These are phyloP conservation scores for Saturnispora hagleri DNA, from an alignment of 805 yeast genomes.

Conservation along the genomic window DNA sequence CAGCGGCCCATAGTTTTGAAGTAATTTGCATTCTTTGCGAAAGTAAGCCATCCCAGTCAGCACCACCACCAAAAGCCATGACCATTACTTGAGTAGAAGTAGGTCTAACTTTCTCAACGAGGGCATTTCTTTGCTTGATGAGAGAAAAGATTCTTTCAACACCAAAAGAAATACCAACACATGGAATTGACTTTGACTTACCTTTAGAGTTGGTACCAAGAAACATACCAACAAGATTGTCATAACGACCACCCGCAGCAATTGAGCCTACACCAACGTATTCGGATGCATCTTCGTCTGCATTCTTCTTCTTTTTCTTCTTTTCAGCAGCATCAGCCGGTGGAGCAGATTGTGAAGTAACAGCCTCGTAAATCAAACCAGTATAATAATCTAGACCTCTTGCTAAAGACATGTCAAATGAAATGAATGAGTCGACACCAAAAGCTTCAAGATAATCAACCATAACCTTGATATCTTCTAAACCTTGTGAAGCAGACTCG, in stretches of 20 bases:
- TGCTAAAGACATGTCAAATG: conserved; percentile 90
- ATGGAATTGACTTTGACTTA: conserved; percentile 72
- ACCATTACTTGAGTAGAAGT: conserved; percentile 87
- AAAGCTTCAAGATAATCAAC: conserved; percentile 78
- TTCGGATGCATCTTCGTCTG: conserved; percentile 88
- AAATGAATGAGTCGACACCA: conserved; percentile 54
- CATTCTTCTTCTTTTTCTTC: conserved; percentile 26
- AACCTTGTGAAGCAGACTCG: conserved; percentile 69
- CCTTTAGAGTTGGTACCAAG: conserved; percentile 69
- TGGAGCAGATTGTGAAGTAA: conserved; percentile 93
- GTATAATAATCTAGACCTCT: conserved; percentile 98
- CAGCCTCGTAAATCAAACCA: conserved; percentile 94
- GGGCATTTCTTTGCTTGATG: conserved; percentile 64
- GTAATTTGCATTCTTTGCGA: conserved; percentile 86
- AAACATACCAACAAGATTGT: conserved; percentile 94
- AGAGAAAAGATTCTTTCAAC: conserved; percentile 91
- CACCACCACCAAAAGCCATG: conserved; percentile 99
- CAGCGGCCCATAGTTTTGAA: conserved; percentile 76
- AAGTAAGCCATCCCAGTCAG: conserved; percentile 88
- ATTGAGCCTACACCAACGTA: conserved; percentile 97
- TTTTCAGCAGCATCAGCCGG: conserved; percentile 69
- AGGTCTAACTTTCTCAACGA: conserved; percentile 61
- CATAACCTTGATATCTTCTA: conserved; percentile 67
- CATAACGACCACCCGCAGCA: conserved; percentile 99
- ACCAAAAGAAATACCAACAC: conserved; percentile 96